Conservation (phyloP, 352 stramenopile species). For the Globisporangium yorkense region DNA sequence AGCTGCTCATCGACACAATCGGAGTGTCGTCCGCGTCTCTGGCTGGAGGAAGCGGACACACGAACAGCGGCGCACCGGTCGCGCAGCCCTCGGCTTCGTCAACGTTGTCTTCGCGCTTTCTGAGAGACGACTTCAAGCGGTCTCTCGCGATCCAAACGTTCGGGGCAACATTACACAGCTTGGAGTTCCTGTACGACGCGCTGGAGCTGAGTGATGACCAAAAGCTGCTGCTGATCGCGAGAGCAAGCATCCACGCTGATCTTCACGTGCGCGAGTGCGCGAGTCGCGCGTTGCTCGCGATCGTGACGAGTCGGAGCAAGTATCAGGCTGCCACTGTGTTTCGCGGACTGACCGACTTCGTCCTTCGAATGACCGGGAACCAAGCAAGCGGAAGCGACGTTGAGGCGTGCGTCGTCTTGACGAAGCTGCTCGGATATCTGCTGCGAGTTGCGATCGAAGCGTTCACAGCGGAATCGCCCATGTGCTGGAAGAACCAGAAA, state of each 20-base stretch:
- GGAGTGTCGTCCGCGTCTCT: not conserved
- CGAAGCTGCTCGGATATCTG: conserved; percentile 25
- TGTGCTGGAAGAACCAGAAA: conserved; percentile 29
- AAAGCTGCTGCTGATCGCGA: conserved; percentile 53
- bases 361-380: conserved; percentile 44
- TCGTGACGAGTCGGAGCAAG: conserved; percentile 18
- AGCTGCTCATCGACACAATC: conserved; percentile 13
- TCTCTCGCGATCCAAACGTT: conserved; percentile 50
- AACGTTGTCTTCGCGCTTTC: conserved; percentile 2
- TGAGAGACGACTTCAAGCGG: conserved; percentile 44
- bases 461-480: not conserved
- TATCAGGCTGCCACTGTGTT: conserved; percentile 28
- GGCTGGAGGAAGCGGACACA: conserved; percentile 1
- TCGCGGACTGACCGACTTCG: conserved; percentile 51
- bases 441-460: conserved; percentile 15
- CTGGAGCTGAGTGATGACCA: conserved; percentile 55
- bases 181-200: conserved; percentile 38
- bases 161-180: conserved; percentile 27
- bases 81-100: not conserved
- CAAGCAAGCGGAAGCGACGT: conserved; percentile 20
- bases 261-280: conserved; percentile 32
- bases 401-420: conserved; percentile 28
- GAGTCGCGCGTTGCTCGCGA: conserved; percentile 23
- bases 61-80: conserved; percentile 1
- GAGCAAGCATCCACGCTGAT: conserved; percentile 44